phyloP scores from a whole-genome alignment of 2,329 filamentous ascomycete genomes.

The Cercospora janseana region DNA sequence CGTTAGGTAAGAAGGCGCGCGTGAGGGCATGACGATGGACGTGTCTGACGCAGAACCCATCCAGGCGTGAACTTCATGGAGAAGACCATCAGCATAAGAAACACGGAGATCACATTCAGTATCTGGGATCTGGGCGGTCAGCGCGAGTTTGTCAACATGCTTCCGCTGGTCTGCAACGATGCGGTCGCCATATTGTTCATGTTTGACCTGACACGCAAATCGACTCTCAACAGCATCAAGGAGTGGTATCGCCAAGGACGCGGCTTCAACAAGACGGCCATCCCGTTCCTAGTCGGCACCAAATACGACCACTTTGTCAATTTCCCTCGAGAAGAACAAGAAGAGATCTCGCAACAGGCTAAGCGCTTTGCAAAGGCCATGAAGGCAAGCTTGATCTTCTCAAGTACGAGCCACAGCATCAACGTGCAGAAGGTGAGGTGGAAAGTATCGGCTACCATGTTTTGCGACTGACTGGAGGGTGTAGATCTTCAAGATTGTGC shows the following conservation, averaged over 20 bases:
- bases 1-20: conserved; percentile 60
- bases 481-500: conserved; percentile 98
- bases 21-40: background rate
- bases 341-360: conserved; percentile 97
- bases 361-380: conserved; percentile 96
- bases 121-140: conserved; percentile 99
- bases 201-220: conserved; percentile 98
- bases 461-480: conserved; percentile 2
- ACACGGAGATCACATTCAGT: conserved; percentile 98
- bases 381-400: conserved; percentile 96
- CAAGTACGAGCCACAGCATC: conserved; percentile 98
- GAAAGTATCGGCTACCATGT: background rate
- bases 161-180: conserved; percentile 98
- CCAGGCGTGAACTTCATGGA: conserved; percentile 98
- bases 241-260: conserved; percentile 98
- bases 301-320: conserved; percentile 99
- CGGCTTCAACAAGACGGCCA: conserved; percentile 99
- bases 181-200: conserved; percentile 98
- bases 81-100: conserved; percentile 98
- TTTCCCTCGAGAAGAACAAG: conserved; percentile 93
- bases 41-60: conserved; percentile 13
- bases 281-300: conserved; percentile 92
- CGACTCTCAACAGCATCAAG: conserved; percentile 98
- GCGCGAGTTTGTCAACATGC: conserved; percentile 99
- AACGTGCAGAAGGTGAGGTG: conserved; percentile 89